phyloP scores from a whole-genome alignment of 768 basidiomycete genomes.

The Kwoniella botswanensis region DNA sequence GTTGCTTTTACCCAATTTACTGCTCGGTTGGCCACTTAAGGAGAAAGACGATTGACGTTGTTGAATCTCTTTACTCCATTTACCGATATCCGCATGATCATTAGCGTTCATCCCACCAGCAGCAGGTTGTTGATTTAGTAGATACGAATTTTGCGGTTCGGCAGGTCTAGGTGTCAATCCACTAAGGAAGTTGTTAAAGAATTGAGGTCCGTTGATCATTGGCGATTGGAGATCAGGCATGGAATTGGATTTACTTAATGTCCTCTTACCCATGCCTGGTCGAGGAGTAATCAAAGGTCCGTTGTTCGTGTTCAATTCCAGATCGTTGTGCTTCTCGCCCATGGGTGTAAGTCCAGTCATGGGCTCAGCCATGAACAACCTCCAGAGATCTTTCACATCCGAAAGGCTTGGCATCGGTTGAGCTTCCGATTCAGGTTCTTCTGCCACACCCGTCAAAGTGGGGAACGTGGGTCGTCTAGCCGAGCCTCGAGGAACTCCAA shows the following conservation, averaged over 20 bases:
- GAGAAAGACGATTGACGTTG: slow-evolving; percentile 37
- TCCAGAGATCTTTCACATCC: slow-evolving; percentile 56
- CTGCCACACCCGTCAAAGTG: slow-evolving; percentile 10
- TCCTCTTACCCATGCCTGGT: slow-evolving; percentile 39
- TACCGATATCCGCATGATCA: slow-evolving; percentile 20
- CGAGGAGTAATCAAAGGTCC: slow-evolving; percentile 32
- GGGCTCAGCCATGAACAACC: slow-evolving; percentile 51
- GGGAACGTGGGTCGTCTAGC: slow-evolving; percentile 34
- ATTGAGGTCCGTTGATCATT: slow-evolving; percentile 18
- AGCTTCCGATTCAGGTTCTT: slow-evolving; percentile 14
- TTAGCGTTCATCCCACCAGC: neutral
- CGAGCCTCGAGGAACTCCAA: too few species aligned
- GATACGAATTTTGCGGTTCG: slow-evolving; percentile 27
- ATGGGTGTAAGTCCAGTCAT: slow-evolving; percentile 37
- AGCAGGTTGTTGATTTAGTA: slow-evolving; percentile 18
- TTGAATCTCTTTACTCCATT: slow-evolving; percentile 47
- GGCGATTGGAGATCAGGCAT: slow-evolving; percentile 52
- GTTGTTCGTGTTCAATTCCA: neutral
- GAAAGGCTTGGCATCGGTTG: slow-evolving; percentile 38
- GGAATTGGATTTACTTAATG: slow-evolving; percentile 50
- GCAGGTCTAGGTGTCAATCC: slow-evolving; percentile 31
- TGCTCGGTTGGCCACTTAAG: slow-evolving; percentile 29
- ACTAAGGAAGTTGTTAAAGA: slow-evolving; percentile 28
- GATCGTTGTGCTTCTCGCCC: slow-evolving; percentile 19
- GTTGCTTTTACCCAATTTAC: slow-evolving; percentile 24